Conservation (phyloP, 148 eudicot genomes). For the Nepenthes gracilis region DNA sequence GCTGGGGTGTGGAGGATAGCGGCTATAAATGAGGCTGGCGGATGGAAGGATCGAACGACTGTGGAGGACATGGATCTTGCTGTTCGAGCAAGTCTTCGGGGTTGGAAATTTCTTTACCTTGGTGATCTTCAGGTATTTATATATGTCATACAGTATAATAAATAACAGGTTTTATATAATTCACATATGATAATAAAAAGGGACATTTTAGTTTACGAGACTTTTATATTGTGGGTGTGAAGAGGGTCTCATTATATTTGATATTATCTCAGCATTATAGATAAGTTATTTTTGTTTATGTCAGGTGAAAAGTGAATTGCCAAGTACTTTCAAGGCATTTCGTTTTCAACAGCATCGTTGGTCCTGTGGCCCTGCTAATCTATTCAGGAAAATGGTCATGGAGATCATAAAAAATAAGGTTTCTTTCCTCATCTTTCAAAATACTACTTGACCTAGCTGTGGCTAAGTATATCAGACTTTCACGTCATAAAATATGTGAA, state of each 20-base stretch:
- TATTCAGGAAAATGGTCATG: too few species aligned
- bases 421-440: too few species aligned
- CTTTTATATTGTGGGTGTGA: too few species aligned
- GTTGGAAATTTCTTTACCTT: slow-evolving; percentile 34
- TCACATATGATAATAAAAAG: too few species aligned
- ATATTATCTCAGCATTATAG: too few species aligned
- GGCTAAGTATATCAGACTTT: too few species aligned
- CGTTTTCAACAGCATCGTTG: slow-evolving; percentile 49
- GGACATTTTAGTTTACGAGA: too few species aligned
- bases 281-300: neutral
- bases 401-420: slow-evolving; percentile 30
- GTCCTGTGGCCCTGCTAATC: slow-evolving; percentile 30
- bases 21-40: slow-evolving; percentile 19
- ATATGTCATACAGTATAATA: neutral
- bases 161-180: too few species aligned
- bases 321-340: slow-evolving; percentile 47
- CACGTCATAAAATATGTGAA: too few species aligned
- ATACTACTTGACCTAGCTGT: neutral
- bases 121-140: slow-evolving; percentile 11
- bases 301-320: slow-evolving; percentile 52
- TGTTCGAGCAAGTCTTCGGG: slow-evolving; percentile 23
- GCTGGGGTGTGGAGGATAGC: slow-evolving; percentile 38
- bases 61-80: slow-evolving; percentile 36
- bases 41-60: slow-evolving; percentile 12
- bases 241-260: too few species aligned